Evolutionary conservation across 106 monocot genomes (phyloP).

Genomic region (Alisma plantagoaquatica): DNA sequence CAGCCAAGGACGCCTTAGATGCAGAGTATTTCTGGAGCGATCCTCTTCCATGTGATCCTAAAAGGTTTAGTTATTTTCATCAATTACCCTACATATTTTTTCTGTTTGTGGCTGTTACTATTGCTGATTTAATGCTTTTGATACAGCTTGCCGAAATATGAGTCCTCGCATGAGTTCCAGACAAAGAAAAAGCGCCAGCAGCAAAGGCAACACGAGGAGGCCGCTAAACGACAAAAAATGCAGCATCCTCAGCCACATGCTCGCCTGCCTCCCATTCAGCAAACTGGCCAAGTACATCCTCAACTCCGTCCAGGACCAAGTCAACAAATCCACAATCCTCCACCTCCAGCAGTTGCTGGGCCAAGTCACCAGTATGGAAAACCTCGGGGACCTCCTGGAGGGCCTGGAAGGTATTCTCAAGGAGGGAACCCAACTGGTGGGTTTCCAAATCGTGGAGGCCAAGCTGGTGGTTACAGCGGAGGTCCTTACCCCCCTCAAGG

Average conservation of each 20-base stretch:
- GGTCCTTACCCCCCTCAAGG: constrained; percentile 37
- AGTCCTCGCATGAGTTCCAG: constrained; percentile 94
- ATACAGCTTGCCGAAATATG: constrained; percentile 83
- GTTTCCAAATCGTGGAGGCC: constrained; percentile 54
- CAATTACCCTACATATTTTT: background rate
- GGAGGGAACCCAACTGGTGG: constrained; percentile 64
- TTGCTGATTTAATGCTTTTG: background rate
- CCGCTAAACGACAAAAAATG: constrained; percentile 71
- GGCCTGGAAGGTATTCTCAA: constrained; percentile 53
- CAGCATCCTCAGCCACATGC: constrained; percentile 86
- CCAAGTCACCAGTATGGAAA: constrained; percentile 76
- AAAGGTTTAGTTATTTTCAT: constrained; percentile 47
- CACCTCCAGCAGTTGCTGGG: constrained; percentile 40
- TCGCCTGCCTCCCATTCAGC: constrained; percentile 77
- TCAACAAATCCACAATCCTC: constrained; percentile 47
- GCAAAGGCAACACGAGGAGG: constrained; percentile 82
- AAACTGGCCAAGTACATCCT: constrained; percentile 59
- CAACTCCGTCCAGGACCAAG: constrained; percentile 59
- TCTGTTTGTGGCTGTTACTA: too few species aligned
- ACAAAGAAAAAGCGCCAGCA: constrained; percentile 97
- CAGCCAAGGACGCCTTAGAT: constrained; percentile 91
- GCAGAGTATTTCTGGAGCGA: constrained; percentile 98
- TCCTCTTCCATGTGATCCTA: constrained; percentile 92
- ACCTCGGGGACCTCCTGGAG: constrained; percentile 54
- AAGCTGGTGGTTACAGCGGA: constrained; percentile 37